These are phyloP conservation scores for Fusarium globosum DNA, from an alignment of 2,329 filamentous ascomycete genomes.

Conservation along the genomic window DNA sequence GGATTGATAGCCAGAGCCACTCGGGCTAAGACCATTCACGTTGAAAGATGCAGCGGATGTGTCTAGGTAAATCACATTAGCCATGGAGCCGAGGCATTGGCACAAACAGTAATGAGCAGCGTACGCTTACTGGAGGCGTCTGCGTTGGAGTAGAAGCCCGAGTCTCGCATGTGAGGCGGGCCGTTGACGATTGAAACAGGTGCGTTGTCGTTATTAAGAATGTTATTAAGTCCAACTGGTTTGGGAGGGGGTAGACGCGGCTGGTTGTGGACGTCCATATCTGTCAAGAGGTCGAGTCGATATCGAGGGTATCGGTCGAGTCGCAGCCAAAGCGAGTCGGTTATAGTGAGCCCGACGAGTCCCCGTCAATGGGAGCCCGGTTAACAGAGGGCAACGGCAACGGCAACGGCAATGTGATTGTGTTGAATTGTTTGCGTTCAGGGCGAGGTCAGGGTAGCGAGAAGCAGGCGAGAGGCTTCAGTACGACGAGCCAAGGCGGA, in stretches of 20 bases:
- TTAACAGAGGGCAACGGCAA: background rate
- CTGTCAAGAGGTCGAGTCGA: slow-evolving; percentile 18
- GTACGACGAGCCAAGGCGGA: slow-evolving; percentile 11
- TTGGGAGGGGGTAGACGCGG: slow-evolving; percentile 47
- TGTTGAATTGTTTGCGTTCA: slow-evolving; percentile 9
- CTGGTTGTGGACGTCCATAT: slow-evolving; percentile 46
- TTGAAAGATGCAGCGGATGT: slow-evolving; percentile 55
- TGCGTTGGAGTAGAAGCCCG: slow-evolving; percentile 57
- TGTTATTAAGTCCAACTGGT: slow-evolving; percentile 53
- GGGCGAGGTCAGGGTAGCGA: slow-evolving; percentile 9
- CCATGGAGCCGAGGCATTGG: slow-evolving; percentile 21
- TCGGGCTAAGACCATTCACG: slow-evolving; percentile 54
- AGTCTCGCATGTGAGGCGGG: slow-evolving; percentile 53
- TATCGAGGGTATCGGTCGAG: slow-evolving; percentile 27
- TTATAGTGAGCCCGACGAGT: slow-evolving; percentile 13
- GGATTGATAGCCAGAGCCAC: slow-evolving; percentile 61
- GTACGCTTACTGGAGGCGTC: slow-evolving; percentile 58
- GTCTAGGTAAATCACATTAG: slow-evolving; percentile 45
- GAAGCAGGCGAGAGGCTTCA: slow-evolving; percentile 14
- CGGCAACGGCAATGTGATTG: background rate
- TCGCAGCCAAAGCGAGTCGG: slow-evolving; percentile 4
- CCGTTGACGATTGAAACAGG: slow-evolving; percentile 42
- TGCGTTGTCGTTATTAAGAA: slow-evolving; percentile 52
- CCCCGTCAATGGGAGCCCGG: slow-evolving; percentile 13
- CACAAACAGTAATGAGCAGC: slow-evolving; percentile 31